Percentiles rank a stretch among this genome's conserved stretches.
Conservation (phyloP, 1,284 basidiomycete species). For the Fomitiporia mediterranea region DNA sequence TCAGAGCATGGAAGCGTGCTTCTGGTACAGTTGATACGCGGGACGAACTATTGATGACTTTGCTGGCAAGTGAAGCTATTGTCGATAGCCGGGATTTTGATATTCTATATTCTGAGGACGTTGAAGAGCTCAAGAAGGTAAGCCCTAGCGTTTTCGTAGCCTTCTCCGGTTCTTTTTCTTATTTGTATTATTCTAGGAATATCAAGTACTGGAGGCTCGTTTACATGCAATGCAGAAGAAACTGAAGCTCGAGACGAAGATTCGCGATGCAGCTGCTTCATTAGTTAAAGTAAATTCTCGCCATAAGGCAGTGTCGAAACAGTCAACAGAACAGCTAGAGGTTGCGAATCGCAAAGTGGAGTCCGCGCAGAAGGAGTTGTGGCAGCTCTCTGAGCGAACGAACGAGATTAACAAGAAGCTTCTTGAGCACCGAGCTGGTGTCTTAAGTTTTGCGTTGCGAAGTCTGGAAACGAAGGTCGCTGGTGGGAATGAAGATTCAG, state of each 20-base stretch:
- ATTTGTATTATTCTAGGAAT: slow-evolving; percentile 45
- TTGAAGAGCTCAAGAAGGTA: slow-evolving; percentile 90
- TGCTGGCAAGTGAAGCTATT: slow-evolving; percentile 83
- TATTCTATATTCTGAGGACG: slow-evolving; percentile 77
- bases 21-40: slow-evolving; percentile 37
- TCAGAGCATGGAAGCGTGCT: slow-evolving; percentile 22
- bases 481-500: slow-evolving; percentile 39
- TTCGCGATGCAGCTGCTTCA: slow-evolving; percentile 72
- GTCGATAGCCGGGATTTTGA: slow-evolving; percentile 74
- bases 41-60: slow-evolving; percentile 77
- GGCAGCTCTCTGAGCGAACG: slow-evolving; percentile 55
- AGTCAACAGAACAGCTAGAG: slow-evolving; percentile 67
- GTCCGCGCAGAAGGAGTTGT: slow-evolving; percentile 62
- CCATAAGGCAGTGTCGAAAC: slow-evolving; percentile 56
- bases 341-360: slow-evolving; percentile 64
- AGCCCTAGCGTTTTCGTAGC: slow-evolving; percentile 21
- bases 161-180: slow-evolving; percentile 3
- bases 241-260: slow-evolving; percentile 70
- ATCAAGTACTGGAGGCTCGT: slow-evolving; percentile 59
- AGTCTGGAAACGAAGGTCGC: slow-evolving; percentile 59
- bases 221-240: slow-evolving; percentile 62
- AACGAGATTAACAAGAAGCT: slow-evolving; percentile 57
- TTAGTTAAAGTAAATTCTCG: slow-evolving; percentile 62
- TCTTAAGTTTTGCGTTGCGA: slow-evolving; percentile 66
- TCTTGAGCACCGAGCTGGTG: slow-evolving; percentile 73